Evolutionary conservation across 2,329 filamentous ascomycete species (phyloP).

Genomic region (Diaporthe citrichinensis): DNA sequence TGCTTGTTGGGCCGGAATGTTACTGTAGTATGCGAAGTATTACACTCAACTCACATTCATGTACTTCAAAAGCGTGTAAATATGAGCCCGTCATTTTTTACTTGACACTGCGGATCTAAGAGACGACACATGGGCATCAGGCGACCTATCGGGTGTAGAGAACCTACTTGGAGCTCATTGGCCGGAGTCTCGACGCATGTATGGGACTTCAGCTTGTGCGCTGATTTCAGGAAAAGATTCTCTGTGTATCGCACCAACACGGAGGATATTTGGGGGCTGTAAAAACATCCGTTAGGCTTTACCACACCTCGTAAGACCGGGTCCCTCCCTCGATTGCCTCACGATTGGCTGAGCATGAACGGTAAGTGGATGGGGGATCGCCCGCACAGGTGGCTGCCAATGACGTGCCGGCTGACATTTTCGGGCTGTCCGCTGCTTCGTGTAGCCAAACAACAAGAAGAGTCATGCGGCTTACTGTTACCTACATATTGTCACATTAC

Average conservation of each 20-base stretch:
- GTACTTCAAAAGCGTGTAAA: too few species aligned
- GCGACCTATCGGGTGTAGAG: too few species aligned
- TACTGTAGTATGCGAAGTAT: too few species aligned
- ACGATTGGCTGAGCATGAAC: not conserved
- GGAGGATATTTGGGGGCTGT: not conserved
- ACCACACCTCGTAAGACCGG: too few species aligned
- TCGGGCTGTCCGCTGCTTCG: too few species aligned
- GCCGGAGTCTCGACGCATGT: too few species aligned
- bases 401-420: not conserved
- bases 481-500: not conserved
- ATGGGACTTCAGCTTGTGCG: not conserved
- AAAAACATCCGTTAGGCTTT: not conserved
- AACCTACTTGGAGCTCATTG: not conserved
- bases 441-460: not conserved
- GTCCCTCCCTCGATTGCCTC: not conserved
- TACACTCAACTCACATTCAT: too few species aligned
- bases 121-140: too few species aligned
- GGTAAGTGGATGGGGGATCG: not conserved
- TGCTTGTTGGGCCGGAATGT: too few species aligned
- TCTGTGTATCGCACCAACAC: not conserved
- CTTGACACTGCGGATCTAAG: too few species aligned
- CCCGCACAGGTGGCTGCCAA: accelerated
- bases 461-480: not conserved
- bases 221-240: not conserved
- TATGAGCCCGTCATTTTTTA: too few species aligned